Evolutionary conservation across 257 asterid genomes (phyloP), one percentile per base, ranked within the genome.

Genomic region (Capsicum baccatum): DNA sequence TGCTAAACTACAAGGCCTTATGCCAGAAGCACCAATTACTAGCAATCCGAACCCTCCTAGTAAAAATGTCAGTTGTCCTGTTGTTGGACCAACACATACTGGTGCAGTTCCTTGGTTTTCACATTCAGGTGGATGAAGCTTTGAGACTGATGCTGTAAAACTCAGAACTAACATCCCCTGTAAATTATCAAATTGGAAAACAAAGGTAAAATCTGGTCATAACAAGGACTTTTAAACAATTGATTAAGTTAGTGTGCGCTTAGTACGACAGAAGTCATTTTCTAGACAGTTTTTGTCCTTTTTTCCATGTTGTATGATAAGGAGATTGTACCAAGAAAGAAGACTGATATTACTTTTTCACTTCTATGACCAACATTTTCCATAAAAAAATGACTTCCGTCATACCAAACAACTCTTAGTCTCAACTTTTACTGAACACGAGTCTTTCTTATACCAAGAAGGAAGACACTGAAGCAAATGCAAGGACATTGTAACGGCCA

Each of bases 81-180:
- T 10, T 35, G 88, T 57, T 69, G 89, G 85, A 2, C 70, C 83
- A 9, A 16, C 64, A 50, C 91, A 85, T 83, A 37, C 15, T 67
- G 44, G 60, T 57, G 39, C 84, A 5, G 33, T 57, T 35, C 3
- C 58, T 82, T 66, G 50, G 0, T 83, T 16, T 4, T 68, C 83
- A 33, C 89, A 89, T 16, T 54, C 37, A 3, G 87, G 86, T 8
- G 91, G 91, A 21, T 89, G 91, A 9, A 89, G 54, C 12, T 48
- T 70, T 67, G 84, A 9, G 5, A 85, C 21, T 50, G 88, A 85
- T 11, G 89, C 89, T 12, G 87, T 87, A 10, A 89, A 67, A 11
- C 88, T 87, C 13, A 89, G 68, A 9, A 80, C 74, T 71, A 89
- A 78, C 91, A 88, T 86, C 5, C 91, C 91, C 91, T 88, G 74